Percentiles rank a stretch among this genome's conserved stretches.
Conservation (phyloP, 2,329 filamentous ascomycete genomes). For the Corniculantispora saksenae region DNA sequence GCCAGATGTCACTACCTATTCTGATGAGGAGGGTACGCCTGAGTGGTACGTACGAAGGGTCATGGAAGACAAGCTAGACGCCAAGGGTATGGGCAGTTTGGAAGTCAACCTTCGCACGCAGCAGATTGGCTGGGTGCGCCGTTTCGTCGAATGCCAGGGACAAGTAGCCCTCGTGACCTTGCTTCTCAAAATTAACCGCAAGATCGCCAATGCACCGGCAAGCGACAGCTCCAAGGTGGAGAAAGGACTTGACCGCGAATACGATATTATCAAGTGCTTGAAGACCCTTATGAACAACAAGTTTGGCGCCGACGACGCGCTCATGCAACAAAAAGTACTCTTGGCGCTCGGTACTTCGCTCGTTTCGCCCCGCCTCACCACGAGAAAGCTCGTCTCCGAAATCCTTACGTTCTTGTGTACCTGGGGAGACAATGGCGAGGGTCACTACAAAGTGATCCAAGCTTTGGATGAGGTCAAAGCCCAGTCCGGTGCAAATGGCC, state of each 20-base stretch:
- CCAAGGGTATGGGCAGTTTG: conserved; percentile 88
- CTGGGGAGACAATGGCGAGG: conserved; percentile 80
- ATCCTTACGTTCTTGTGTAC: conserved; percentile 95
- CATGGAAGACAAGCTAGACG: conserved; percentile 91
- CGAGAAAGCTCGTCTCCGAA: conserved; percentile 91
- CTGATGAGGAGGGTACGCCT: conserved; percentile 92
- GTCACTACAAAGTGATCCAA: conserved; percentile 90
- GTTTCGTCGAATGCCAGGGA: conserved; percentile 95
- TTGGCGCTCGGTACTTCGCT: conserved; percentile 84
- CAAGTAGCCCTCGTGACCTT: conserved; percentile 95
- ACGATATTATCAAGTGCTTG: conserved; percentile 96
- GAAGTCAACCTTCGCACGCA: conserved; percentile 94
- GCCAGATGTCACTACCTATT: conserved; percentile 70
- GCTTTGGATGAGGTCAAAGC: conserved; percentile 89
- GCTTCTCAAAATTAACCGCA: conserved; percentile 88
- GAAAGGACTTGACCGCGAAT: conserved; percentile 85
- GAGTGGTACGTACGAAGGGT: conserved; percentile 98
- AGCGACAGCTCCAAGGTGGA: conserved; percentile 62
- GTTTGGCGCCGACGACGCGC: conserved; percentile 93
- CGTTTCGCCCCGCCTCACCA: conserved; percentile 85
- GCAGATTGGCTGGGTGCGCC: conserved; percentile 95
- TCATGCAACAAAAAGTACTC: conserved; percentile 86
- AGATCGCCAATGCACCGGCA: conserved; percentile 72
- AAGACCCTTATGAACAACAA: conserved; percentile 99
- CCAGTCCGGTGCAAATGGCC: conserved; percentile 85